These are phyloP conservation scores for Saccharomyces pastorianus DNA, from an alignment of 1,139 yeast species.

Conservation along the genomic window DNA sequence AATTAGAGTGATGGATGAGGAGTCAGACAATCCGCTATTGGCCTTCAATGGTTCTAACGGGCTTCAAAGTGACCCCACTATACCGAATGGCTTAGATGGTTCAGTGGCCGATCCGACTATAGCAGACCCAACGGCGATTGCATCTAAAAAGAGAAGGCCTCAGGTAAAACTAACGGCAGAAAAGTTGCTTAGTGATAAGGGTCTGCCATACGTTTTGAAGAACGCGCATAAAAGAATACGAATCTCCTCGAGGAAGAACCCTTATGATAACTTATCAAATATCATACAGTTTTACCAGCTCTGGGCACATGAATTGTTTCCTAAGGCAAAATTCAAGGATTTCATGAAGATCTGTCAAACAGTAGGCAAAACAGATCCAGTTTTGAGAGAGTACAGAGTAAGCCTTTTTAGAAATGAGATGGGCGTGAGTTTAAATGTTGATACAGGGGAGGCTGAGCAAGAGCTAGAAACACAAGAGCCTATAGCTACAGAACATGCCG, in stretches of 20 bases:
- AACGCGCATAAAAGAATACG: conserved; percentile 36
- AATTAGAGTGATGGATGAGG: conserved; percentile 3
- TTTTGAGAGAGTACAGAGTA: conserved; percentile 24
- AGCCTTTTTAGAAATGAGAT: conserved; percentile 23
- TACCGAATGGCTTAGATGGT: conserved; percentile 7
- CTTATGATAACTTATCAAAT: conserved; percentile 39
- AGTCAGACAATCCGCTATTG: not conserved
- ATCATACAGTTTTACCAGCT: conserved; percentile 64
- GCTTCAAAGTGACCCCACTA: not conserved
- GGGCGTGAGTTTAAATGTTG: conserved; percentile 6
- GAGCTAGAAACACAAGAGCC: not conserved
- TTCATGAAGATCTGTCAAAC: conserved; percentile 33
- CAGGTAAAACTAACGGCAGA: conserved; percentile 41
- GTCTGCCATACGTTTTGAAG: conserved; percentile 42
- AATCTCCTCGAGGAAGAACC: conserved; percentile 37
- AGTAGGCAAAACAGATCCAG: conserved; percentile 24
- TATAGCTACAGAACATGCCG: not conserved
- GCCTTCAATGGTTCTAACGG: not conserved
- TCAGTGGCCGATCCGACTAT: conserved; percentile 4
- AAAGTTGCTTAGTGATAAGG: conserved; percentile 41
- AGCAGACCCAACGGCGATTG: conserved; percentile 20
- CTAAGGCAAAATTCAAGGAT: conserved; percentile 69
- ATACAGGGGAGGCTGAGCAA: not conserved
- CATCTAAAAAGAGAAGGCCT: conserved; percentile 18
- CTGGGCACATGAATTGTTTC: conserved; percentile 79